Conservation (phyloP, 108 stramenopile species). For the Cyclotella cryptica region DNA sequence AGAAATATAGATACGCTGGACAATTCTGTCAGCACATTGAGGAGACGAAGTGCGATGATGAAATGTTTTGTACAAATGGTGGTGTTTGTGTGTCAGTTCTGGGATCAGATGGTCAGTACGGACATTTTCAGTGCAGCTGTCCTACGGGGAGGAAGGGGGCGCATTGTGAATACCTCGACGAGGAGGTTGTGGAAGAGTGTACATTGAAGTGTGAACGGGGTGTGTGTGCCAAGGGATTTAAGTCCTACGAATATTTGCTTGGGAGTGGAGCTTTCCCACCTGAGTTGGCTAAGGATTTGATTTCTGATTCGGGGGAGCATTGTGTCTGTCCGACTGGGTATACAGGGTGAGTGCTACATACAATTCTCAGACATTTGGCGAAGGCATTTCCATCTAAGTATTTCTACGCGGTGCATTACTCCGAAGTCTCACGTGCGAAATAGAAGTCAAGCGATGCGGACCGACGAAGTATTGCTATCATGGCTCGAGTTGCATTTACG, state of each 20-base stretch:
- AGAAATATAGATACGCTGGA: slow-evolving; percentile 25
- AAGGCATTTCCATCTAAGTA: too few relatives aligned
- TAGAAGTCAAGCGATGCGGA: slow-evolving; percentile 34
- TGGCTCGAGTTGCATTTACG: slow-evolving; percentile 46
- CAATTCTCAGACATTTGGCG: too few relatives aligned
- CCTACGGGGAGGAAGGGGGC: slow-evolving; percentile 29
- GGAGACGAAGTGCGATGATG: slow-evolving; percentile 36
- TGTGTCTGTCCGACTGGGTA: slow-evolving; percentile 49
- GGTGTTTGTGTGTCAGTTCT: slow-evolving; percentile 29
- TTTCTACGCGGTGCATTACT: too few relatives aligned
- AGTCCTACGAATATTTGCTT: slow-evolving; percentile 37
- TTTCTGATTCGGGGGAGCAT: slow-evolving; percentile 41
- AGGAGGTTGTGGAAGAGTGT: slow-evolving; percentile 26
- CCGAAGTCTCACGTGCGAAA: slow-evolving; percentile 35
- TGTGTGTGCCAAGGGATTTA: slow-evolving; percentile 45
- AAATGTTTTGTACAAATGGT: slow-evolving; percentile 54
- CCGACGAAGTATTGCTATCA: slow-evolving; percentile 48
- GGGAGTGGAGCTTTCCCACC: slow-evolving; percentile 39
- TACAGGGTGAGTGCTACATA: slow-evolving; percentile 25
- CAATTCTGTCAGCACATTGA: slow-evolving; percentile 47
- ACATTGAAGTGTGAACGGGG: slow-evolving; percentile 36
- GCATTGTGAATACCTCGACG: slow-evolving; percentile 42
- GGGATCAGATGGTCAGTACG: neutral
- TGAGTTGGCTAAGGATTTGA: slow-evolving; percentile 29
- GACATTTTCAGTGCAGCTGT: slow-evolving; percentile 34